Evolutionary conservation across 106 monocot genomes (phyloP).

Genomic region (Platanthera guangdongensis): DNA sequence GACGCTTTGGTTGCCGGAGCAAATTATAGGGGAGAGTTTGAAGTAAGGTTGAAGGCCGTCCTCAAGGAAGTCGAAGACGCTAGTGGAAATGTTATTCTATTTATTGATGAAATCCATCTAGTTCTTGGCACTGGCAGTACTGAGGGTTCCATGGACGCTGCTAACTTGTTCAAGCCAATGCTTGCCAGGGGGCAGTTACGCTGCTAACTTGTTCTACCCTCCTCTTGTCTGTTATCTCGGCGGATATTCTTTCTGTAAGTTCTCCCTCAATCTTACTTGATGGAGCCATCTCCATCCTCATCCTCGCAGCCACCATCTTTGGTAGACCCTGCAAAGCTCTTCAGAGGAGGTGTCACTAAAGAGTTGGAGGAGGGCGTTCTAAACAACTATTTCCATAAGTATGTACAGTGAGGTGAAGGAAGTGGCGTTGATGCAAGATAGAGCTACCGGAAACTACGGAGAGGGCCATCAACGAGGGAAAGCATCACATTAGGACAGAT

Average conservation of each 20-base stretch:
- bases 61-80: slow-evolving; percentile 65
- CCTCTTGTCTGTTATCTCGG: too few species aligned
- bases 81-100: slow-evolving; percentile 59
- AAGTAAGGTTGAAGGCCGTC: slow-evolving; percentile 58
- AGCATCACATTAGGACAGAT: slow-evolving; percentile 24
- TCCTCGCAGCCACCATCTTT: background rate
- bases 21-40: slow-evolving; percentile 54
- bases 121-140: slow-evolving; percentile 54
- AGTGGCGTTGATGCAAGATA: slow-evolving; percentile 44
- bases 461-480: slow-evolving; percentile 25
- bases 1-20: slow-evolving; percentile 52
- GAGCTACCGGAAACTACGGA: slow-evolving; percentile 44
- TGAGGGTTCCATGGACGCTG: slow-evolving; percentile 64
- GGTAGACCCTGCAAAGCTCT: slow-evolving; percentile 35
- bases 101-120: slow-evolving; percentile 70
- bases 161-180: slow-evolving; percentile 66
- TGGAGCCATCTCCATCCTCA: background rate
- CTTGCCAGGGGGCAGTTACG: slow-evolving; percentile 55
- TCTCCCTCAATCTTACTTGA: background rate
- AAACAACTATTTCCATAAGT: slow-evolving; percentile 32
- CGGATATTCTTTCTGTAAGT: background rate
- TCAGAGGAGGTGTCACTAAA: slow-evolving; percentile 60
- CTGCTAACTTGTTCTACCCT: slow-evolving; percentile 3
- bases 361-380: slow-evolving; percentile 44
- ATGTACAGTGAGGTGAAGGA: slow-evolving; percentile 64